Evolutionary conservation across 2,329 filamentous ascomycete genomes (phyloP).

Genomic region (Ophiocordyceps unilateralis): DNA sequence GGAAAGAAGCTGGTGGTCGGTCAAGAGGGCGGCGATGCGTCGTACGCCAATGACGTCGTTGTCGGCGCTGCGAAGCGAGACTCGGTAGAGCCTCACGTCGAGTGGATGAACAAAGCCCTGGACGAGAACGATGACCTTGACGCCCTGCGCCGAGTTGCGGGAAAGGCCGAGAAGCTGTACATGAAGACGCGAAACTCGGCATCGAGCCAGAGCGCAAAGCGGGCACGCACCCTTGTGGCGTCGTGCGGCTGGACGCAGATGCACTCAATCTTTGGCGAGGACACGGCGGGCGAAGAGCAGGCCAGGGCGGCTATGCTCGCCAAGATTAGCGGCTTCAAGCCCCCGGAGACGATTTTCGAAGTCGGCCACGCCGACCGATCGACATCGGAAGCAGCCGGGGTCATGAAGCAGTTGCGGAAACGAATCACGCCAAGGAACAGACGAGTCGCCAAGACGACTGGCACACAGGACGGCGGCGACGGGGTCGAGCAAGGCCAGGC

Average conservation of each 20-base stretch:
- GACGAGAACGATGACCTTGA: slow-evolving; percentile 58
- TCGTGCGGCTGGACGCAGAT: slow-evolving; percentile 56
- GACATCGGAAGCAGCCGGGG: slow-evolving; percentile 48
- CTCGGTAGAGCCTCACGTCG: slow-evolving; percentile 55
- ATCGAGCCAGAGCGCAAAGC: slow-evolving; percentile 75
- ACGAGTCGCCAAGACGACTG: slow-evolving; percentile 24
- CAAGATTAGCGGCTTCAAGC: slow-evolving; percentile 73
- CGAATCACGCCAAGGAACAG: slow-evolving; percentile 44
- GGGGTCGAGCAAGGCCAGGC: slow-evolving; percentile 10
- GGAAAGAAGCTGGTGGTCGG: slow-evolving; percentile 70
- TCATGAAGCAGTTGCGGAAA: slow-evolving; percentile 57
- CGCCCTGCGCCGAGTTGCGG: slow-evolving; percentile 53
- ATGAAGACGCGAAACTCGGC: slow-evolving; percentile 78
- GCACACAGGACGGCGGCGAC: slow-evolving; percentile 13
- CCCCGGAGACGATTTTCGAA: slow-evolving; percentile 92
- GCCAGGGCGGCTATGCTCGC: slow-evolving; percentile 76
- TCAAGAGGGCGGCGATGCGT: slow-evolving; percentile 41
- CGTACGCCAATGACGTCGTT: slow-evolving; percentile 69
- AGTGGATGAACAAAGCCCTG: slow-evolving; percentile 70
- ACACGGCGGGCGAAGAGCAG: slow-evolving; percentile 46
- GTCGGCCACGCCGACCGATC: slow-evolving; percentile 58
- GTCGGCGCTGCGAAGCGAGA: slow-evolving; percentile 62
- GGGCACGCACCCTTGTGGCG: slow-evolving; percentile 60
- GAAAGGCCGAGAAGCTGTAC: slow-evolving; percentile 87
- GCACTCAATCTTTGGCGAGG: slow-evolving; percentile 64